phyloP scores from a whole-genome alignment of 805 yeast genomes.

The Saturnispora bothae region DNA sequence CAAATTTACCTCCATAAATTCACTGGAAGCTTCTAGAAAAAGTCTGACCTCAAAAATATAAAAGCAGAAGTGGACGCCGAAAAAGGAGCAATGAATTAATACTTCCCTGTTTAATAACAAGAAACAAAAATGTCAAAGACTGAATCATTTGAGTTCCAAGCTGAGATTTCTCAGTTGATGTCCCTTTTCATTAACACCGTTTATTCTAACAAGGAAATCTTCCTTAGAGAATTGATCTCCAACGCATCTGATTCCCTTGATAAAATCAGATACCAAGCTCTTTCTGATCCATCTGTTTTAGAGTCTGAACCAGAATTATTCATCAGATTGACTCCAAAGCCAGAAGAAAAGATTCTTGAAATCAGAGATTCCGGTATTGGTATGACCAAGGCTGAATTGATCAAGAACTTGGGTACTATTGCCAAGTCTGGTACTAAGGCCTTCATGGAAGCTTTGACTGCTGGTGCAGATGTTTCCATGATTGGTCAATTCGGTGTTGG shows the following conservation, averaged over 20 bases:
- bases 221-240: conserved; percentile 96
- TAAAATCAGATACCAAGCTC: conserved; percentile 94
- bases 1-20: too few species aligned
- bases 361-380: conserved; percentile 99
- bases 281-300: conserved; percentile 82
- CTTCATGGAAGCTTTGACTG: conserved; percentile 98
- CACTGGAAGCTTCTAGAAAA: conserved; percentile 8
- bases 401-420: conserved; percentile 98
- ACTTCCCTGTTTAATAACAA: background rate
- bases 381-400: conserved; percentile 99
- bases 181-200: conserved; percentile 99
- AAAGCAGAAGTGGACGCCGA: background rate
- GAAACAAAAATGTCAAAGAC: conserved; percentile 27
- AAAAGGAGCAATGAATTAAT: background rate
- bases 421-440: conserved; percentile 99
- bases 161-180: conserved; percentile 99
- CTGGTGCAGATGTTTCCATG: conserved; percentile 99
- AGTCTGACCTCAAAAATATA: background rate
- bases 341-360: conserved; percentile 89
- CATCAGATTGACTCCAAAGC: conserved; percentile 95
- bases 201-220: conserved; percentile 97
- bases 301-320: conserved; percentile 94
- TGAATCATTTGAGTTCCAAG: conserved; percentile 95
- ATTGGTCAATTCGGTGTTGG: conserved; percentile 99
- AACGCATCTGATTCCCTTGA: conserved; percentile 99